phyloP scores from a whole-genome alignment of 768 basidiomycete species.

The Vishniacozyma victoriae region DNA sequence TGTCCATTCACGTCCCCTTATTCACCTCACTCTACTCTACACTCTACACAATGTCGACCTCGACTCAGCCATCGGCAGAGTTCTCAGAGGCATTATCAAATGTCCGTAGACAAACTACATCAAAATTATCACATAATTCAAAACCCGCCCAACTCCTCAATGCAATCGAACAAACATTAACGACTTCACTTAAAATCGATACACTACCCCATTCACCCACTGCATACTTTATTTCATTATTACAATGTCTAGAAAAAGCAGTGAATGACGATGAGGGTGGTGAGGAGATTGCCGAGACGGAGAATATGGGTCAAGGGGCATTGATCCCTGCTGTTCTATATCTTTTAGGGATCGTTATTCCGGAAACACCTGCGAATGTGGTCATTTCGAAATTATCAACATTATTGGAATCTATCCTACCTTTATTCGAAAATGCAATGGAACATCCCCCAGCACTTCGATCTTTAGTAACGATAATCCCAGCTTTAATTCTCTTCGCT shows the following conservation, averaged over 20 bases:
- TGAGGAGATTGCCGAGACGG: constrained; percentile 47
- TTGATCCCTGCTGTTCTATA: constrained; percentile 78
- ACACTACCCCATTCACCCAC: constrained; percentile 61
- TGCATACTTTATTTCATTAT: constrained; percentile 81
- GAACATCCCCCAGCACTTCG: constrained; percentile 58
- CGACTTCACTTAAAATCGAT: constrained; percentile 20
- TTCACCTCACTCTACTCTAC: background rate
- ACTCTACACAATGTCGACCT: constrained; percentile 5
- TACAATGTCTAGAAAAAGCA: constrained; percentile 41
- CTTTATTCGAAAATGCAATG: constrained; percentile 73
- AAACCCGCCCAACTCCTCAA: constrained; percentile 75
- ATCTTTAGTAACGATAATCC: constrained; percentile 75
- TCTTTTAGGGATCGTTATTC: constrained; percentile 68
- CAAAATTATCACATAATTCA: constrained; percentile 78
- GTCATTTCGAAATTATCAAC: constrained; percentile 68
- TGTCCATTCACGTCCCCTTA: too few species aligned
- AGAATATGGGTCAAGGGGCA: constrained; percentile 58
- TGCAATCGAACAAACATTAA: constrained; percentile 65
- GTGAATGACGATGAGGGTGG: constrained; percentile 36
- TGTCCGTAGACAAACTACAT: constrained; percentile 77
- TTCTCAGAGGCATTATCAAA: constrained; percentile 57
- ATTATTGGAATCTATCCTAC: constrained; percentile 66
- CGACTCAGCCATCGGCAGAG: background rate
- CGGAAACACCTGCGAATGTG: constrained; percentile 73
- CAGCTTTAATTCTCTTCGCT: constrained; percentile 61